A percentile compares a stretch with the other conserved stretches of the same genome.
Conservation (phyloP, 2,329 filamentous ascomycete species). For the Calonectria montana region DNA sequence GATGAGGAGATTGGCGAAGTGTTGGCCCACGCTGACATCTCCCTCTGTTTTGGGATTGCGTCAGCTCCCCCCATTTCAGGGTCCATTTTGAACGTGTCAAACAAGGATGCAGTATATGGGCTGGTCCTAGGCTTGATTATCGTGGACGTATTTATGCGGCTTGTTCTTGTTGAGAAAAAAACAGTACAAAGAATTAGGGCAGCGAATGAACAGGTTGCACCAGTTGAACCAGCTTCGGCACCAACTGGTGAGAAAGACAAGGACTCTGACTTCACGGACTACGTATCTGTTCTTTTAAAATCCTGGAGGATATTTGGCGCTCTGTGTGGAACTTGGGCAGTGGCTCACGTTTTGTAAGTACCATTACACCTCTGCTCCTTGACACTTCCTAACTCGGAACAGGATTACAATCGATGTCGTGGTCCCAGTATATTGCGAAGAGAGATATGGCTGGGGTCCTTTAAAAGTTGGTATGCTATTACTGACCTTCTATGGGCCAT, state of each 20-base stretch:
- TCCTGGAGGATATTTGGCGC: constrained; percentile 28
- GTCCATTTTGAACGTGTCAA: constrained; percentile 9
- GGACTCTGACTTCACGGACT: background rate
- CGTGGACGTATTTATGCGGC: constrained; percentile 22
- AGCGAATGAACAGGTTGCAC: background rate
- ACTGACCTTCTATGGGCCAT: constrained; percentile 25
- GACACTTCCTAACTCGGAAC: background rate
- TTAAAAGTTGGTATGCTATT: constrained; percentile 17
- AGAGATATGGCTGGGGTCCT: constrained; percentile 10
- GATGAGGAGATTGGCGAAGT: constrained; percentile 8
- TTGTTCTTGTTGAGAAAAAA: constrained; percentile 23
- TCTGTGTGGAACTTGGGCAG: constrained; percentile 24
- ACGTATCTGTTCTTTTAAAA: constrained; percentile 13
- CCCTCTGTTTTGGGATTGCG: constrained; percentile 24
- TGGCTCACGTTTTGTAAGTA: constrained; percentile 29
- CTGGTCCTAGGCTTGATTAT: constrained; percentile 20
- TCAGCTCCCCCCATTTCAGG: constrained; percentile 17
- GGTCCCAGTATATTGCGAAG: constrained; percentile 21
- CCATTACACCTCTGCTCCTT: too few relatives aligned
- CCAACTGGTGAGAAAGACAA: background rate
- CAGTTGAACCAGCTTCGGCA: background rate
- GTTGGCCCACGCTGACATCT: constrained; percentile 21
- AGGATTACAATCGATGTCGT: constrained; percentile 28
- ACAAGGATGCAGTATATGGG: constrained; percentile 18
- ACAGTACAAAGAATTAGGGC: background rate